Evolutionary conservation across 306 rosid species (phyloP).

Genomic region (Quercus suber): DNA sequence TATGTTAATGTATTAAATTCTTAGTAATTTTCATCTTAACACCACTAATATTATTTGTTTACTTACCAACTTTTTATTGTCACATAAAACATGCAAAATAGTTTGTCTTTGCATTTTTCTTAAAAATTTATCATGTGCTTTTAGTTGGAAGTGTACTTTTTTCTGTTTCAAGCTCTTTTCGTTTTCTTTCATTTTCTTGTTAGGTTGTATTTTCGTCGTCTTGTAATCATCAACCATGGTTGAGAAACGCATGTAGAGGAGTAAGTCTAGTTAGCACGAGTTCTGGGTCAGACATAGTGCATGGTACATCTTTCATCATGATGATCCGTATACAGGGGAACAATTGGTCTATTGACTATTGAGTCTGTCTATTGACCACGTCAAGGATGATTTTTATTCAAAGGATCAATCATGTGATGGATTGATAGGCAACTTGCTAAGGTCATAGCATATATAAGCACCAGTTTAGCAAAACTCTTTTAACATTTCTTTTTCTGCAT

Average conservation of each 20-base stretch:
- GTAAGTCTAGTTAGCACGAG: neutral
- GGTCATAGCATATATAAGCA: too few species aligned
- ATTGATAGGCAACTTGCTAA: too few species aligned
- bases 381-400: neutral
- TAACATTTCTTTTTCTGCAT: too few species aligned
- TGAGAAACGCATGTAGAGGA: neutral
- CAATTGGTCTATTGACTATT: too few species aligned
- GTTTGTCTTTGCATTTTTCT: too few species aligned
- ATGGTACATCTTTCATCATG: neutral
- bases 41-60: too few species aligned
- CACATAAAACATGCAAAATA: too few species aligned
- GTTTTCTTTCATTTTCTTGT: neutral
- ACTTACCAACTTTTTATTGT: too few species aligned
- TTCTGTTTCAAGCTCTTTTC: neutral
- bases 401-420: neutral
- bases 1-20: rapidly evolving
- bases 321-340: neutral
- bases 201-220: slow-evolving; percentile 24
- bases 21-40: too few species aligned
- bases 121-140: neutral
- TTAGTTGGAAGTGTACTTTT: neutral
- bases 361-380: neutral
- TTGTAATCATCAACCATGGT: slow-evolving; percentile 5
- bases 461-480: too few species aligned
- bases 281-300: neutral